Evolutionary conservation across 1,139 yeast species (phyloP).

Genomic region (Geotrichum citri-aurantii): DNA sequence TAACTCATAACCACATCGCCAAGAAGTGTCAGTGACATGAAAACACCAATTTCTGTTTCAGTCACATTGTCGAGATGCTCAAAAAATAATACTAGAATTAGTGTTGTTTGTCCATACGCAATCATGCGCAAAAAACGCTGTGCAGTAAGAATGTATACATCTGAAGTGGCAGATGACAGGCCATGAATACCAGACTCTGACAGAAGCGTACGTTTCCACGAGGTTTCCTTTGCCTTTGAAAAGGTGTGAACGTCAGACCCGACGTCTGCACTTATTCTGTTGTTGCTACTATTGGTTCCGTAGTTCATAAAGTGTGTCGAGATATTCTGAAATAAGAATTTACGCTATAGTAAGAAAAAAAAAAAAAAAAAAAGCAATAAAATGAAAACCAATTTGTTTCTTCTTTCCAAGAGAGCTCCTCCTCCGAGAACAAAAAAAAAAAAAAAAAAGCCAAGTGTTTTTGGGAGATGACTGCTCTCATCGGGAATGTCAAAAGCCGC

Average conservation of each 20-base stretch:
- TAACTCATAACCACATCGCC: slow-evolving; percentile 9
- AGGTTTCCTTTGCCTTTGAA: neutral
- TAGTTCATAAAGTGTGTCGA: neutral
- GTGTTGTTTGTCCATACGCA: slow-evolving; percentile 78
- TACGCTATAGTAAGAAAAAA: neutral
- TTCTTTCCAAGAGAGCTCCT: neutral
- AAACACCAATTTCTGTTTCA: slow-evolving; percentile 61
- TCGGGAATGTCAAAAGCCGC: neutral
- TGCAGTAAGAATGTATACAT: slow-evolving; percentile 60
- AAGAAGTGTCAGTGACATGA: slow-evolving; percentile 58
- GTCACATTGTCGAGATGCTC: slow-evolving; percentile 47
- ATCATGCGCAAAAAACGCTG: slow-evolving; percentile 69
- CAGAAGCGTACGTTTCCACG: neutral
- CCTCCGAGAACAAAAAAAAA: neutral
- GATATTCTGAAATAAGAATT: neutral
- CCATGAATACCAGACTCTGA: slow-evolving; percentile 16
- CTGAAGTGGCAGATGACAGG: slow-evolving; percentile 30
- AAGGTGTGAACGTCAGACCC: neutral
- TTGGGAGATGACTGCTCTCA: neutral
- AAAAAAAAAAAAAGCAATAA: neutral
- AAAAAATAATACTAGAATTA: slow-evolving; percentile 66
- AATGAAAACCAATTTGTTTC: neutral
- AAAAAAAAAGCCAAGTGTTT: neutral
- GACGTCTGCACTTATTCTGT: neutral
- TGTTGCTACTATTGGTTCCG: neutral